A percentile compares a stretch with the other conserved stretches of the same genome.
phyloP scores from a whole-genome alignment of 1,284 basidiomycete species.

The Irpex sp. region DNA sequence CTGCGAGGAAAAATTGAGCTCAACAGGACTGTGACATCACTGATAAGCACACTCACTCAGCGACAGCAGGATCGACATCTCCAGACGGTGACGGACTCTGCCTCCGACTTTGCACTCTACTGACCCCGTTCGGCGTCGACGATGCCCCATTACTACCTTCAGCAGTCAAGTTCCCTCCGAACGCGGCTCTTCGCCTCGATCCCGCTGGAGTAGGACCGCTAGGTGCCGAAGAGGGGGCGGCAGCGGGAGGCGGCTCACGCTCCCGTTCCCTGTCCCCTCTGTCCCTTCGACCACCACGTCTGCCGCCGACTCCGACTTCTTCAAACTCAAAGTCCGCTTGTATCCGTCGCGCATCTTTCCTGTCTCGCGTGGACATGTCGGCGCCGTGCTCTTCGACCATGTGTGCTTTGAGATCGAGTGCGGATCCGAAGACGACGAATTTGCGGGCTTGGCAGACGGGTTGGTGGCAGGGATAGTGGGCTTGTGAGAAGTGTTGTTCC shows the following conservation, averaged over 20 bases:
- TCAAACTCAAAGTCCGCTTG: conserved; percentile 79
- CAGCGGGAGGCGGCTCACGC: conserved; percentile 37
- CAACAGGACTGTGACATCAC: not conserved
- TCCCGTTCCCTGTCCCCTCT: conserved; percentile 43
- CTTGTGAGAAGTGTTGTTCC: conserved; percentile 66
- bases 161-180: conserved; percentile 58
- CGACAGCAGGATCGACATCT: conserved; percentile 47
- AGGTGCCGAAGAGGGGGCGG: conserved; percentile 17
- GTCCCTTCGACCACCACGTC: conserved; percentile 34
- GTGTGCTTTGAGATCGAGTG: conserved; percentile 89
- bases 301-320: conserved; percentile 39
- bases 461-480: conserved; percentile 78
- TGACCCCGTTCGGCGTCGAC: conserved; percentile 13
- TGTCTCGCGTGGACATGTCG: conserved; percentile 75
- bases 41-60: conserved; percentile 41
- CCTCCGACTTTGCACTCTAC: conserved; percentile 31
- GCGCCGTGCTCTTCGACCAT: conserved; percentile 84
- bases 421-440: conserved; percentile 90
- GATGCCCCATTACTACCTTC: conserved; percentile 27
- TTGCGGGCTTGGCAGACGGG: conserved; percentile 77
- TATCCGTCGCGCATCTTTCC: conserved; percentile 73
- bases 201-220: conserved; percentile 23
- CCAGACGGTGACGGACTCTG: conserved; percentile 40
- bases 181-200: conserved; percentile 48
- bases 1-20: conserved; percentile 30